Percentiles rank a stretch among this genome's conserved stretches.
Conservation (phyloP, 495 filamentous ascomycete species). For the Podospora didyma region DNA sequence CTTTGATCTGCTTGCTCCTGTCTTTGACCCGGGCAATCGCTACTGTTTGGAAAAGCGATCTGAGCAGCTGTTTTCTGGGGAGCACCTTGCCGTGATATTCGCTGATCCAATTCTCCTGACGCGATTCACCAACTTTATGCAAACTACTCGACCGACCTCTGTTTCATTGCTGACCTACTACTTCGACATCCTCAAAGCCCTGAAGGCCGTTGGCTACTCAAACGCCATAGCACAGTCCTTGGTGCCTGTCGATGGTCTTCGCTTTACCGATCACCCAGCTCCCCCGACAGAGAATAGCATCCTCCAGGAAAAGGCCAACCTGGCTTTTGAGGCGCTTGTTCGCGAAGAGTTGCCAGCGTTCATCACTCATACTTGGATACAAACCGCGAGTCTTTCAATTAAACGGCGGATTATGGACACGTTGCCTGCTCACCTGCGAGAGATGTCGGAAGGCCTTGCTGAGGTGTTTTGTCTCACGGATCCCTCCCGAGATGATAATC, state of each 20-base stretch:
- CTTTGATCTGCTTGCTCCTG: slow-evolving; percentile 49
- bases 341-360: slow-evolving; percentile 67
- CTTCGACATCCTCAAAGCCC: slow-evolving; percentile 61
- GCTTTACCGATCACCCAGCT: slow-evolving; percentile 40
- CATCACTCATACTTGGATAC: slow-evolving; percentile 58
- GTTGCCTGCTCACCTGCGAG: slow-evolving; percentile 47
- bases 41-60: slow-evolving; percentile 58
- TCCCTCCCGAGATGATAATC: slow-evolving; percentile 68
- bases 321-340: slow-evolving; percentile 57
- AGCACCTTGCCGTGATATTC: slow-evolving; percentile 63
- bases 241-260: slow-evolving; percentile 40
- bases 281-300: slow-evolving; percentile 47
- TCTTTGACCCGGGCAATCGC: slow-evolving; percentile 12
- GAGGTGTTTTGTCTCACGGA: slow-evolving; percentile 78
- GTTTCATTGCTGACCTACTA: slow-evolving; percentile 67
- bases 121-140: slow-evolving; percentile 62
- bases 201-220: slow-evolving; percentile 67
- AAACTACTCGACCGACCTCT: slow-evolving; percentile 56
- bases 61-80: slow-evolving; percentile 59
- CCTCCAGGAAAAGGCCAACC: slow-evolving; percentile 54
- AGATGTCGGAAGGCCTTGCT: slow-evolving; percentile 64
- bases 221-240: slow-evolving; percentile 58
- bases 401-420: slow-evolving; percentile 54
- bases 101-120: slow-evolving; percentile 57
- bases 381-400: slow-evolving; percentile 54